A percentile compares a stretch with the other conserved stretches of the same genome.
phyloP scores from a whole-genome alignment of 2,329 filamentous ascomycete genomes.

The Chaetoscypha palmicola region DNA sequence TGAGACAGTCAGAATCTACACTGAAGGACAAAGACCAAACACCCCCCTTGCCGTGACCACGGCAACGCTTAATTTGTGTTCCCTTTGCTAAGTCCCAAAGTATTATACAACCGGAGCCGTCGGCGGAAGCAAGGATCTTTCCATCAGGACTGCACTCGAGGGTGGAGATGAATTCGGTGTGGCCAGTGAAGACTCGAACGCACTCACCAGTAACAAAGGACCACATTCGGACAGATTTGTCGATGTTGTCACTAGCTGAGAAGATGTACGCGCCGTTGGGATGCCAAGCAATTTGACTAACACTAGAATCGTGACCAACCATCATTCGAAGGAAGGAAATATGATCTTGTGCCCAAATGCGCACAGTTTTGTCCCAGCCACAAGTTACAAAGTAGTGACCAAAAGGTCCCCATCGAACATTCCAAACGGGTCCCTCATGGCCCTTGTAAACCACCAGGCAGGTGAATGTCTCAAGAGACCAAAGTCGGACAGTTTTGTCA shows the following conservation, averaged over 20 bases:
- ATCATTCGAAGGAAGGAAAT: conserved; percentile 83
- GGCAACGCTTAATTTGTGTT: conserved; percentile 80
- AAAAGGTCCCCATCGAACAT: conserved; percentile 82
- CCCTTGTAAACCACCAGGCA: conserved; percentile 91
- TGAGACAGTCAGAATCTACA: conserved; percentile 82
- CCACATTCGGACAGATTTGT: conserved; percentile 98
- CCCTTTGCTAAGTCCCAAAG: conserved; percentile 93
- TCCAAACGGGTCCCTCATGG: conserved; percentile 83
- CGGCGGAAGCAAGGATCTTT: conserved; percentile 83
- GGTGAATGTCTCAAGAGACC: conserved; percentile 88
- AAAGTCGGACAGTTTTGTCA: conserved; percentile 82
- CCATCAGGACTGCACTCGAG: conserved; percentile 83
- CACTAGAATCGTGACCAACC: conserved; percentile 85
- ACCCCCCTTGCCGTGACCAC: conserved; percentile 86
- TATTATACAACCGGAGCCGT: conserved; percentile 81
- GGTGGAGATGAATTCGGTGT: conserved; percentile 79
- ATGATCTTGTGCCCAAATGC: conserved; percentile 88
- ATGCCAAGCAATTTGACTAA: conserved; percentile 91
- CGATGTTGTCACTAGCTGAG: conserved; percentile 74
- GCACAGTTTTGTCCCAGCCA: conserved; percentile 82
- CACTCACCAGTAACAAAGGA: conserved; percentile 79
- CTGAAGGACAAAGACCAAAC: conserved; percentile 93
- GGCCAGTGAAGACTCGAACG: conserved; percentile 86
- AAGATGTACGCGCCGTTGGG: conserved; percentile 92
- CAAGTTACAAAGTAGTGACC: conserved; percentile 91